phyloP scores from a whole-genome alignment of 768 basidiomycete species.

The Kwoniella botswanensis region DNA sequence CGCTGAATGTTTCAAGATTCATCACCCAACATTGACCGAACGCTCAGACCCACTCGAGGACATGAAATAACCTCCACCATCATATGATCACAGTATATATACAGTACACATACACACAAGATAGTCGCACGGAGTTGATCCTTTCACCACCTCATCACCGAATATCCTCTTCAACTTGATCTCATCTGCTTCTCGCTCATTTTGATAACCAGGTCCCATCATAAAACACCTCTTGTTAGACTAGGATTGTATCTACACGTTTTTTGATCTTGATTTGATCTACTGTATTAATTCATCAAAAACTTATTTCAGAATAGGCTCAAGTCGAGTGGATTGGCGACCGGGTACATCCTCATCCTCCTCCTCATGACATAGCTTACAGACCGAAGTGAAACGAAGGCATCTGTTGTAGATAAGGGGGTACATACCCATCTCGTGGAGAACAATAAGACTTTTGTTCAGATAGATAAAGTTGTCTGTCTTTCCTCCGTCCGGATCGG shows the following conservation, averaged over 20 bases:
- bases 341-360: background rate
- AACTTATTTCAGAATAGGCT: too few species aligned
- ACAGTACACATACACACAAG: background rate
- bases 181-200: background rate
- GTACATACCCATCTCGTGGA: background rate
- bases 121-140: background rate
- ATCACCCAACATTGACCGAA: background rate
- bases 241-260: constrained; percentile 8
- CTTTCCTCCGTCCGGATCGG: background rate
- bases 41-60: background rate
- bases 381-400: background rate
- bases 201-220: constrained; percentile 1
- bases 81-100: background rate
- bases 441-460: background rate
- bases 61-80: background rate
- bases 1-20: background rate
- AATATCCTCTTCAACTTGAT: background rate
- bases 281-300: background rate
- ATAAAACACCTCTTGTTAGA: constrained; percentile 1
- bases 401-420: background rate
- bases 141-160: constrained; percentile 3
- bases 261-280: background rate
- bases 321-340: too few species aligned
- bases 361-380: background rate
- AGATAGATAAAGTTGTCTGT: background rate